phyloP scores from a whole-genome alignment of 352 stramenopile genomes.

The Globisporangium nodosum region DNA sequence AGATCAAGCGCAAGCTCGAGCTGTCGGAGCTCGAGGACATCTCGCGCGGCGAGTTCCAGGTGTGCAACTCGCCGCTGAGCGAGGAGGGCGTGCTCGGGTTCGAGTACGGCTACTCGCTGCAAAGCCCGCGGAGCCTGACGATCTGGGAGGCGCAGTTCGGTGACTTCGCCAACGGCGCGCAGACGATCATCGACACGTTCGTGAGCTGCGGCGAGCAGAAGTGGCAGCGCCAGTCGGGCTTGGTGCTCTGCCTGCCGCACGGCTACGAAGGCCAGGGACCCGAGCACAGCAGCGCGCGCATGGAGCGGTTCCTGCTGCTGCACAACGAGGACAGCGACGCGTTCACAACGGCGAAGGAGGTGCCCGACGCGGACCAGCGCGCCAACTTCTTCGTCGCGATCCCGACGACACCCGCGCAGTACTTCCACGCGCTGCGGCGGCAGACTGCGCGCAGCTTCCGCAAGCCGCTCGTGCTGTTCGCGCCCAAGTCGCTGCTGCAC shows the following conservation, averaged over 20 bases:
- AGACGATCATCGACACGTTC: slow-evolving; percentile 88
- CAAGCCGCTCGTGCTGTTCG: slow-evolving; percentile 80
- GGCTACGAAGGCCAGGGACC: slow-evolving; percentile 85
- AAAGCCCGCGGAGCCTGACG: slow-evolving; percentile 65
- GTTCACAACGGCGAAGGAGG: slow-evolving; percentile 37
- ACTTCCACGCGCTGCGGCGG: slow-evolving; percentile 94
- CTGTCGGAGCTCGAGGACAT: slow-evolving; percentile 38
- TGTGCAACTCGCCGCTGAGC: slow-evolving; percentile 80
- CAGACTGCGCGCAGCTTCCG: slow-evolving; percentile 66
- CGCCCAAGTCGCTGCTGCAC: slow-evolving; percentile 79
- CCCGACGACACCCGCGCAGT: slow-evolving; percentile 91
- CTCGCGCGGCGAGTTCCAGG: slow-evolving; percentile 46
- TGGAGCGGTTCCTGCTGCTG: slow-evolving; percentile 82
- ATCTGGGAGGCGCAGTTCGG: slow-evolving; percentile 93
- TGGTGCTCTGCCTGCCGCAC: slow-evolving; percentile 76
- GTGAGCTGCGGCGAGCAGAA: slow-evolving; percentile 81
- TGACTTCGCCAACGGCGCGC: slow-evolving; percentile 85
- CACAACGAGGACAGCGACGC: slow-evolving; percentile 70
- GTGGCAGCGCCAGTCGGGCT: slow-evolving; percentile 87
- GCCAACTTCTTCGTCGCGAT: slow-evolving; percentile 77
- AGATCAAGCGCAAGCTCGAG: slow-evolving; percentile 34
- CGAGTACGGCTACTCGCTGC: slow-evolving; percentile 84
- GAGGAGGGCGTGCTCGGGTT: slow-evolving; percentile 84
- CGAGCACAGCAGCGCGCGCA: slow-evolving; percentile 79
- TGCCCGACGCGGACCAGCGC: slow-evolving; percentile 33